Conservation (phyloP, 2,329 filamentous ascomycete species). For the Aspergillus novofumigatus region DNA sequence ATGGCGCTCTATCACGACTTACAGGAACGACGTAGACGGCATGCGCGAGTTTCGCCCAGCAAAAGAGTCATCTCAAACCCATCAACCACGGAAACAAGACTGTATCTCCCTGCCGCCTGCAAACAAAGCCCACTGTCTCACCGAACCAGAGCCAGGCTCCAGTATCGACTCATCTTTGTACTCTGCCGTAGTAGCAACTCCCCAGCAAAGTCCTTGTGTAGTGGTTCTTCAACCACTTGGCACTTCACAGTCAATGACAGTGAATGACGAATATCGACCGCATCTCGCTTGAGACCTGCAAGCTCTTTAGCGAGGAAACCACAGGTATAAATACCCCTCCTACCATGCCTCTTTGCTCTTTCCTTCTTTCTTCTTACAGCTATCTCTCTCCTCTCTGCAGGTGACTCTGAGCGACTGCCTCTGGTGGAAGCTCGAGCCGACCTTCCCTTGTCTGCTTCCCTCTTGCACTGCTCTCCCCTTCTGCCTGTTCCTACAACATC, state of each 20-base stretch:
- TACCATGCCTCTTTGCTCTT: background rate
- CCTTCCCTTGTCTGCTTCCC: background rate
- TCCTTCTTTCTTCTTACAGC: background rate
- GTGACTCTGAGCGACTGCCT: background rate
- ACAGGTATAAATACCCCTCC: background rate
- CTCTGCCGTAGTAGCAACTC: background rate
- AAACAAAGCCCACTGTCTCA: background rate
- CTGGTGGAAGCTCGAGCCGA: background rate
- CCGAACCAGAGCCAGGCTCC: background rate
- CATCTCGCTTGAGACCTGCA: background rate
- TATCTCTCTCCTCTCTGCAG: background rate
- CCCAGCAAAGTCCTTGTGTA: background rate
- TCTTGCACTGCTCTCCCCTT: background rate
- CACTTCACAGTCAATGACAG: background rate
- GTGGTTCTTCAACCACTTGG: no score
- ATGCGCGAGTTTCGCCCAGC: background rate
- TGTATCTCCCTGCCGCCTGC: background rate
- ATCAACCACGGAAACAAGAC: background rate
- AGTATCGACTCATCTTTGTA: background rate
- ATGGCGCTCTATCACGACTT: background rate
- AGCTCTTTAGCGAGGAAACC: background rate
- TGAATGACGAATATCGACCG: background rate
- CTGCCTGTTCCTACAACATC: background rate
- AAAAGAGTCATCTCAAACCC: background rate
- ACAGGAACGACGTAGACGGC: background rate